Base-by-base conservation (phyloP, 1,284 basidiomycete genomes). In the Pyrrhoderma lamaoense region DNA sequence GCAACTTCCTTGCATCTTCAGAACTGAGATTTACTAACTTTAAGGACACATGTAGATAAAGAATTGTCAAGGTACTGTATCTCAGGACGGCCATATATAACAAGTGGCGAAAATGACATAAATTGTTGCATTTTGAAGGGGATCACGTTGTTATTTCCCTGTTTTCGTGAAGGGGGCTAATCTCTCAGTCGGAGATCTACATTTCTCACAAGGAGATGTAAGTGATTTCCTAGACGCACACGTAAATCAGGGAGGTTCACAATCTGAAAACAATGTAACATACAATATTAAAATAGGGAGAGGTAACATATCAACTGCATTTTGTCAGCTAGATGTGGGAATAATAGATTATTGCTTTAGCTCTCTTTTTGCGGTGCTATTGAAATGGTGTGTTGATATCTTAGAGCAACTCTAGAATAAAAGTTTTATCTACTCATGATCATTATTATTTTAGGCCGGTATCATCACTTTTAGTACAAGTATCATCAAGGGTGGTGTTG, bases 131-230 rank as follows among this genome's bases (percentile, higher is more conserved):
- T 40, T 5, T 54, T 53, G 42, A 55, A 77, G 75, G 58, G 81
- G 81, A 3, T 84, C 79, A 25, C 70, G 81, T 1, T 85, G 82
- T 63, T 88, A 86, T 63, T 84, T 87, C 69, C 88, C 88, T 0
- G 85, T 90, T 2, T 91, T 83, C 60, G 69, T 89, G 22, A 71
- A 79, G 45, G 86, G 85, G 2, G 88, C 85, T 7, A 86, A 86
- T 57, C 68, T 90, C 3, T 86, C 85, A 0, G 79, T 89, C 16
- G 88, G 88, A 2, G 88, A 90, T 62, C 66, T 89, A 31, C 87
- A 91, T 62, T 90, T 89, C 67, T 85, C 82, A 27, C 86, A 90
- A 65, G 85, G 84, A 23, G 87, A 89, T 69, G 84, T 82, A 58
- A 60, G 75, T 65, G 38, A 22, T n/a, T n/a, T n/a, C n/a, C n/a